These are phyloP conservation scores for Fusarium xylarioides DNA, from an alignment of 2,329 filamentous ascomycete genomes.

Conservation along the genomic window DNA sequence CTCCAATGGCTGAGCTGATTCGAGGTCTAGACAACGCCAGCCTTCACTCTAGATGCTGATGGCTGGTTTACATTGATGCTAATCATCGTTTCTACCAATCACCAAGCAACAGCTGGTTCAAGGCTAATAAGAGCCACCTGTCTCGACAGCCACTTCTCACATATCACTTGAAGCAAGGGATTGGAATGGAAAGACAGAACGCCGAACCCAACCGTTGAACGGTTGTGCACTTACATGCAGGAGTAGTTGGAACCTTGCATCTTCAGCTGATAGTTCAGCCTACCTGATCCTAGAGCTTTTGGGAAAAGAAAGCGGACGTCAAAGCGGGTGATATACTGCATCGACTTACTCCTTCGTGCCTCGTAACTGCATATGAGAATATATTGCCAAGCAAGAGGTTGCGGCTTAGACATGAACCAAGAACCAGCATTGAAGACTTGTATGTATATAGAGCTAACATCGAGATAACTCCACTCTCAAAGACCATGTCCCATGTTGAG, in stretches of 20 bases:
- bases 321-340: constrained; percentile 23
- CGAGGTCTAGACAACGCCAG: constrained; percentile 12
- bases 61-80: not conserved
- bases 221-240: not conserved
- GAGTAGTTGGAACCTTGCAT: not conserved
- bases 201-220: not conserved
- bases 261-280: constrained; percentile 29
- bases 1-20: constrained; percentile 6
- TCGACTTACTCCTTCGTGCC: not conserved
- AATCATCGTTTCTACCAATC: constrained; percentile 11
- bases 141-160: not conserved
- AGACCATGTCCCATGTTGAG: not conserved
- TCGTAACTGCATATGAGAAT: constrained; percentile 14
- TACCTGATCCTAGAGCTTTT: constrained; percentile 6
- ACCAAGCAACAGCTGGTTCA: not conserved
- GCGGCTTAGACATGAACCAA: constrained; percentile 1
- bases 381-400: constrained; percentile 4
- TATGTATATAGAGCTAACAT: not conserved
- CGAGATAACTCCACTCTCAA: constrained; percentile 1
- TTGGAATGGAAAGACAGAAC: not conserved
- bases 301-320: constrained; percentile 28
- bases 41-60: not conserved
- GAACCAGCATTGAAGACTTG: constrained; percentile 11
- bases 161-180: not conserved
- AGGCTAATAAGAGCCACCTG: constrained; percentile 2